Conservation (phyloP, 441 rosid genomes). For the Omphalea diandra region DNA sequence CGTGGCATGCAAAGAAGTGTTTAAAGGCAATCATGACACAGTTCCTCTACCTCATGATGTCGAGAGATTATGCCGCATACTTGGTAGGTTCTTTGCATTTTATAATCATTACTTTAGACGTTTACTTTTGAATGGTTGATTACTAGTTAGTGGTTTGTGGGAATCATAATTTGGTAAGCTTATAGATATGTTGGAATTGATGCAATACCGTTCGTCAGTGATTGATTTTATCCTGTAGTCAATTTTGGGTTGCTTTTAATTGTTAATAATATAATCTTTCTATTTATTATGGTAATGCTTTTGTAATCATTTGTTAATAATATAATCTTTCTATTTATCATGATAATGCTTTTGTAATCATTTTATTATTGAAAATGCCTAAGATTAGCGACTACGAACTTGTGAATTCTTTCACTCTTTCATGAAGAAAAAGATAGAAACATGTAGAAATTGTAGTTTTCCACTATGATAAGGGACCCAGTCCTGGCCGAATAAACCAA, state of each 20-base stretch:
- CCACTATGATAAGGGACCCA: too few relatives aligned
- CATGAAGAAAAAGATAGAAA: neutral
- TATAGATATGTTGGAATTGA: neutral
- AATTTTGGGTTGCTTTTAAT: neutral
- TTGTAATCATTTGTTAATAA: too few relatives aligned
- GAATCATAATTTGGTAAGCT: neutral
- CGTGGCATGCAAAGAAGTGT: slow-evolving; percentile 38
- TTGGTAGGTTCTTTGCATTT: slow-evolving; percentile 36
- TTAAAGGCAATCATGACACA: slow-evolving; percentile 45
- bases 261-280: neutral
- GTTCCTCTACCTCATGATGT: slow-evolving; percentile 48
- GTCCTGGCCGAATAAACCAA: too few relatives aligned
- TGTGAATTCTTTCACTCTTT: neutral
- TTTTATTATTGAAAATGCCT: neutral
- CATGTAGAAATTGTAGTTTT: too few relatives aligned
- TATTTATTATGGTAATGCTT: neutral
- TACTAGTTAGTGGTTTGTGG: neutral
- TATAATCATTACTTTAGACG: neutral
- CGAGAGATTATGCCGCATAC: slow-evolving; percentile 32
- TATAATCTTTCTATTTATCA: neutral
- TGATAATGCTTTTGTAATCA: neutral
- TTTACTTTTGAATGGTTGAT: neutral
- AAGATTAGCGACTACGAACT: neutral
- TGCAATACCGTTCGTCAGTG: neutral
- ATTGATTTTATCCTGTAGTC: neutral